Conservation (phyloP, 441 rosid genomes). For the Sinapis alba region DNA sequence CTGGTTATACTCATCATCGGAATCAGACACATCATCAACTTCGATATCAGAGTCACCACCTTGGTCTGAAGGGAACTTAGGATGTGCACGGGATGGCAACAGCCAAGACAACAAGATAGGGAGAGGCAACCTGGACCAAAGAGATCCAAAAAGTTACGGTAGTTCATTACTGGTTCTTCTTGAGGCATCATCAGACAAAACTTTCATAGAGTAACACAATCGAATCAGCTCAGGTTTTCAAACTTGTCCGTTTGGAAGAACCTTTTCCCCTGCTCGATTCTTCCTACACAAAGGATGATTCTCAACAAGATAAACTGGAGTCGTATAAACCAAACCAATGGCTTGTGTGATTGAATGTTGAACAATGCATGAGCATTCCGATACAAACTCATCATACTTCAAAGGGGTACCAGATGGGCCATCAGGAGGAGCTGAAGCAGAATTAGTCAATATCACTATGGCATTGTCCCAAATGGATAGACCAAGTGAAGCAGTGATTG, state of each 20-base stretch:
- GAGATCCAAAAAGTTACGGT: slow-evolving; percentile 55
- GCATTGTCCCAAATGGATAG: slow-evolving; percentile 74
- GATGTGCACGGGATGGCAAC: slow-evolving; percentile 76
- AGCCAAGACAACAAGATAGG: slow-evolving; percentile 41
- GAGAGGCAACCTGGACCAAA: slow-evolving; percentile 19
- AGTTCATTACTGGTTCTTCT: slow-evolving; percentile 30
- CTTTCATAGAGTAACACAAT: background rate
- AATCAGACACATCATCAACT: slow-evolving; percentile 62
- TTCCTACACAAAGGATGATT: slow-evolving; percentile 73
- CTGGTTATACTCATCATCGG: slow-evolving; percentile 69
- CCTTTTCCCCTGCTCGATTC: slow-evolving; percentile 70
- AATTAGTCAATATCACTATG: slow-evolving; percentile 72
- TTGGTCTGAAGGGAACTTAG: slow-evolving; percentile 60
- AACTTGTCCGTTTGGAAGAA: slow-evolving; percentile 78
- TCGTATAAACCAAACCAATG: slow-evolving; percentile 69
- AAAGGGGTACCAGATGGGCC: slow-evolving; percentile 37
- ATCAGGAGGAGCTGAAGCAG: slow-evolving; percentile 83
- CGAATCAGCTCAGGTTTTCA: slow-evolving; percentile 57
- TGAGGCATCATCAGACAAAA: slow-evolving; percentile 31
- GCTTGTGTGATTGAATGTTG: slow-evolving; percentile 81
- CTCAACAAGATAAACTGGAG: slow-evolving; percentile 79
- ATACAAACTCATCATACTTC: slow-evolving; percentile 73
- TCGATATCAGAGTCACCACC: slow-evolving; percentile 73
- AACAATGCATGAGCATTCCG: slow-evolving; percentile 74
- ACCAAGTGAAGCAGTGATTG: slow-evolving; percentile 61